Conservation (phyloP, 805 yeast species). For the Candida pseudoglaebosa region DNA sequence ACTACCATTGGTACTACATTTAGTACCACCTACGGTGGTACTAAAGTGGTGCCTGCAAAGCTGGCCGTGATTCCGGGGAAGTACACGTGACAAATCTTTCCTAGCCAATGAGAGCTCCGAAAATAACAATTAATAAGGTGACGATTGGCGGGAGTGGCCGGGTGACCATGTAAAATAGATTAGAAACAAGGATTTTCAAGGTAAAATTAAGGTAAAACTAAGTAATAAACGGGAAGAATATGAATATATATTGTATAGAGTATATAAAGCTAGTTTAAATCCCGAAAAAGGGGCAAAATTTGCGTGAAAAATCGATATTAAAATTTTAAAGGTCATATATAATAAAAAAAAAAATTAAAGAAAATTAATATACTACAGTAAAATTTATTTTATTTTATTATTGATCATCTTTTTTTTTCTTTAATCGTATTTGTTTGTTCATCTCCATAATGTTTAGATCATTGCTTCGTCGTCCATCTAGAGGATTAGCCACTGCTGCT, state of each 20-base stretch:
- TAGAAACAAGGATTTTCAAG: neutral
- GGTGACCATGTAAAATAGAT: neutral
- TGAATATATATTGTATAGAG: no score
- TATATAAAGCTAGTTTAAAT: neutral
- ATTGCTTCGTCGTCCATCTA: slow-evolving; percentile 11
- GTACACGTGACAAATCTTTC: neutral
- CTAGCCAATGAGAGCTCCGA: slow-evolving; percentile 1
- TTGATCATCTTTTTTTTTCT: no score
- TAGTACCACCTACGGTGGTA: no score
- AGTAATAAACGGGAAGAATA: no score
- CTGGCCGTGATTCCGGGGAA: neutral
- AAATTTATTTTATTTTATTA: no score
- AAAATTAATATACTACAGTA: no score
- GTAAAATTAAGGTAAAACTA: neutral
- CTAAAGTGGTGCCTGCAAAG: no score
- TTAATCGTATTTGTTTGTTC: neutral
- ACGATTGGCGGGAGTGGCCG: neutral
- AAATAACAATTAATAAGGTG: slow-evolving; percentile 6
- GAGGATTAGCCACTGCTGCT: slow-evolving; percentile 49
- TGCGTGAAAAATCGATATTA: no score
- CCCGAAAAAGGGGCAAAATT: no score
- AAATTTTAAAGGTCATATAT: no score
- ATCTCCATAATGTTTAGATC: slow-evolving; percentile 3
- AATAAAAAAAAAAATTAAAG: no score
- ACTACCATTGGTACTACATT: no score